These are phyloP conservation scores for Wickerhamomyces chambardii DNA, from an alignment of 805 yeast species.

Conservation along the genomic window DNA sequence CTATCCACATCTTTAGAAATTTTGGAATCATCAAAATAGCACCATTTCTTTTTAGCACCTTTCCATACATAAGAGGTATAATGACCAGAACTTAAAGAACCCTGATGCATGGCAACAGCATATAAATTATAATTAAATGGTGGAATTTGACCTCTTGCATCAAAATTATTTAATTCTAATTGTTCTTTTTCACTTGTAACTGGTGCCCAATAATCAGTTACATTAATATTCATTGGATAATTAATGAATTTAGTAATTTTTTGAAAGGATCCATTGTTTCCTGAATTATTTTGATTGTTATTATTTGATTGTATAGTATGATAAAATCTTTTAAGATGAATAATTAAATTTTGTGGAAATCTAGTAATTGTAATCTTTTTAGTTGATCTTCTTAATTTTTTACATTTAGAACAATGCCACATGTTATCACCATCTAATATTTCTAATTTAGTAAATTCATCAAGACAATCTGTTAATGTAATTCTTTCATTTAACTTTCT, in stretches of 20 bases:
- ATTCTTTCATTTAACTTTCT: constrained; percentile 19
- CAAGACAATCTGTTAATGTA: constrained; percentile 55
- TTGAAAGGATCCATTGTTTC: constrained; percentile 1
- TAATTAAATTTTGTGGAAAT: constrained; percentile 68
- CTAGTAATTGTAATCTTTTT: constrained; percentile 69
- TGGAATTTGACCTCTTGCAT: constrained; percentile 70
- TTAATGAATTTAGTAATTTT: constrained; percentile 42
- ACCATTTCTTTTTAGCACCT: constrained; percentile 48
- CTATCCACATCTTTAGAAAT: constrained; percentile 43
- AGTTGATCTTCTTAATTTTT: constrained; percentile 49
- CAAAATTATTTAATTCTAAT: constrained; percentile 31
- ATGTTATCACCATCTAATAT: constrained; percentile 66
- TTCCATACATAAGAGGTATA: constrained; percentile 77
- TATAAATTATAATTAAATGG: constrained; percentile 73
- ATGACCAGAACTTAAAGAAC: constrained; percentile 80
- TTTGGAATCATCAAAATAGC: constrained; percentile 72
- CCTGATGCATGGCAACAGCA: constrained; percentile 81
- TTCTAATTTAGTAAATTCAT: constrained; percentile 71
- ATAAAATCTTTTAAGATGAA: constrained; percentile 80
- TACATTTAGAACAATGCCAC: constrained; percentile 81
- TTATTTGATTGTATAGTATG: constrained; percentile 21
- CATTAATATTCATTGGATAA: constrained; percentile 60
- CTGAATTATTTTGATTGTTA: constrained; percentile 11
- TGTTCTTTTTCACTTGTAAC: constrained; percentile 30
- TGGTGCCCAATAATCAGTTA: constrained; percentile 68